Conservation (phyloP, 1,284 basidiomycete species). For the Ustilago hordei region DNA sequence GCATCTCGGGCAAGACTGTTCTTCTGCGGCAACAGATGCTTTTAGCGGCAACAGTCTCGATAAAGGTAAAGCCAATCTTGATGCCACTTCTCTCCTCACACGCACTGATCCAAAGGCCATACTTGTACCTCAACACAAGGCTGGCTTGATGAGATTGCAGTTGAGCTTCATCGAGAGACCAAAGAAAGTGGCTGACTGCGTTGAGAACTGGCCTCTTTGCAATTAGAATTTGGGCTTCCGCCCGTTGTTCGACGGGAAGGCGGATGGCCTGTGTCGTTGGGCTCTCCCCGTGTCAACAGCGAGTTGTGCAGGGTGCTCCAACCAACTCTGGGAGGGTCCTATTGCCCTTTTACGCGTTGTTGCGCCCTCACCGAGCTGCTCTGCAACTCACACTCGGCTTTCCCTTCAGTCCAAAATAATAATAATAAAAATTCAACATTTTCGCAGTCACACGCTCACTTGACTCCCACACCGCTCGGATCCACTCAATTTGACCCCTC, state of each 20-base stretch:
- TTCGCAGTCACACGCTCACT: neutral
- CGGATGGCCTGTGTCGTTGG: neutral
- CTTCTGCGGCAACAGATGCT: conserved; percentile 8
- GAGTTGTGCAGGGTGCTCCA: conserved; percentile 32
- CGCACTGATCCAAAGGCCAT: too few relatives aligned
- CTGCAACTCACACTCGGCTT: conserved; percentile 12
- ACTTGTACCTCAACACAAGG: too few relatives aligned
- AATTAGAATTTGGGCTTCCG: neutral
- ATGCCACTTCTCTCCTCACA: too few relatives aligned
- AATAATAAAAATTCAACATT: neutral
- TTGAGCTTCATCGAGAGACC: too few relatives aligned
- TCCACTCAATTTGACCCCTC: conserved; percentile 2
- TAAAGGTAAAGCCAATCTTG: neutral
- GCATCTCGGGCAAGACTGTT: conserved; percentile 9
- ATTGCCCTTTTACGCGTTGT: neutral
- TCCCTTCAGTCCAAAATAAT: neutral
- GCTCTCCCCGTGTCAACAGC: conserved; percentile 17
- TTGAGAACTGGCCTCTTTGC: neutral
- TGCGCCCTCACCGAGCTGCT: neutral
- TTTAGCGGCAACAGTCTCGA: neutral
- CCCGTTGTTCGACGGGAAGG: neutral
- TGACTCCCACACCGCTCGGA: conserved; percentile 1
- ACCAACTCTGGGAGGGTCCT: conserved; percentile 25
- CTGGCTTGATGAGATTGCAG: too few relatives aligned
- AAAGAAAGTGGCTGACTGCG: neutral